These are phyloP conservation scores for Solanum habrochaites DNA, from an alignment of 257 asterid species.

Conservation along the genomic window DNA sequence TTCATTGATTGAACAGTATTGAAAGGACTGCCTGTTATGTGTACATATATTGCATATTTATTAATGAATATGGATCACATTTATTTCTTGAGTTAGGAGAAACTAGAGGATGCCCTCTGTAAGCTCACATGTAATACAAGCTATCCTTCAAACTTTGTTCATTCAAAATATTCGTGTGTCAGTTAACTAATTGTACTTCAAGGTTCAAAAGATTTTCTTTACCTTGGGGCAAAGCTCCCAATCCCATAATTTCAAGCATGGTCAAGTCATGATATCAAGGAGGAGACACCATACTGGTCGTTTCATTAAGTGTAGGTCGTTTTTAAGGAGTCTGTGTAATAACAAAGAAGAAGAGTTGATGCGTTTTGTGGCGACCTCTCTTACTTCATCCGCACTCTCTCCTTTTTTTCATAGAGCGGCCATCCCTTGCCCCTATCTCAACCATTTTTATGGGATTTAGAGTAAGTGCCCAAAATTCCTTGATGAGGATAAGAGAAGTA, in stretches of 20 bases:
- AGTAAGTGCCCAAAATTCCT: neutral
- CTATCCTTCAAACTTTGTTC: neutral
- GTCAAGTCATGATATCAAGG: neutral
- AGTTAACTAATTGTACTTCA: neutral
- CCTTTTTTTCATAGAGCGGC: neutral
- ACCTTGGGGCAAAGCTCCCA: neutral
- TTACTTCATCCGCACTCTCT: neutral
- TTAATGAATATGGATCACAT: neutral
- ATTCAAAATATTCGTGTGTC: neutral
- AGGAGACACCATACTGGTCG: neutral
- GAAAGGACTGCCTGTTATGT: neutral
- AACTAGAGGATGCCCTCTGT: neutral
- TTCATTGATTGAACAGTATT: neutral
- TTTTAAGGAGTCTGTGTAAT: neutral
- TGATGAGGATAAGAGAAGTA: neutral
- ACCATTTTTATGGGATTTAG: neutral
- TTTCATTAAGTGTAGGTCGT: neutral
- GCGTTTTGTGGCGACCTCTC: neutral
- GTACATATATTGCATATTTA: neutral
- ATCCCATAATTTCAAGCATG: neutral
- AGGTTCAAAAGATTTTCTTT: neutral
- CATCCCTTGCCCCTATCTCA: neutral
- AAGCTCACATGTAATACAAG: neutral
- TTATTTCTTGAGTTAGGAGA: neutral
- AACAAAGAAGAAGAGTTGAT: neutral